Percentiles rank a stretch among this genome's conserved stretches.
phyloP scores from a whole-genome alignment of 345 rosid genomes.

The Eucalyptus dawsonii region DNA sequence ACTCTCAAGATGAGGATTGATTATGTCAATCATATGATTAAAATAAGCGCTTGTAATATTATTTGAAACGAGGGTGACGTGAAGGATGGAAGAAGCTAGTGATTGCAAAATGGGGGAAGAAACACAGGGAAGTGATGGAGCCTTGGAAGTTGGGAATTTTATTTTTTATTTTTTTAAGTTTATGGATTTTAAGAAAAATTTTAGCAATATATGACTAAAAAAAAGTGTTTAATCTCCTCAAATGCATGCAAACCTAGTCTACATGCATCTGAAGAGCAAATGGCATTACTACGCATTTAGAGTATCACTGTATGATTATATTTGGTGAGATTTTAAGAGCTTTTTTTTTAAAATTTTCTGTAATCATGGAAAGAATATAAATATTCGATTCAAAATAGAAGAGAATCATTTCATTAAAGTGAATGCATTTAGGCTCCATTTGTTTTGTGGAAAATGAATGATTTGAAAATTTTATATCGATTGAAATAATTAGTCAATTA shows the following conservation, averaged over 20 bases:
- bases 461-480: too few species aligned
- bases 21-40: not conserved
- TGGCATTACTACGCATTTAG: too few species aligned
- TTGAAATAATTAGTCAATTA: too few species aligned
- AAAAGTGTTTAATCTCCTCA: not conserved
- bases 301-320: too few species aligned
- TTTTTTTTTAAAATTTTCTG: too few species aligned
- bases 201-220: not conserved
- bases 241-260: not conserved
- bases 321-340: too few species aligned
- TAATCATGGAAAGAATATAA: too few species aligned
- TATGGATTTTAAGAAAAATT: not conserved
- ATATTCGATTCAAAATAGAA: too few species aligned
- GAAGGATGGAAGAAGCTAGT: not conserved
- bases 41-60: not conserved
- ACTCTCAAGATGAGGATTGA: not conserved
- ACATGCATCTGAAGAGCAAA: not conserved
- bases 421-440: too few species aligned
- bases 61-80: not conserved
- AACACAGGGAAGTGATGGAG: not conserved
- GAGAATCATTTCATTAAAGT: too few species aligned
- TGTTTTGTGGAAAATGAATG: too few species aligned
- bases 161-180: not conserved
- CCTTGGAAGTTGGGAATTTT: not conserved
- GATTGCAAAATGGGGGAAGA: not conserved